A percentile compares a stretch with the other conserved stretches of the same genome.
Evolutionary conservation across 495 filamentous ascomycete species (phyloP).

Genomic region (Diplogelasinospora grovesii): DNA sequence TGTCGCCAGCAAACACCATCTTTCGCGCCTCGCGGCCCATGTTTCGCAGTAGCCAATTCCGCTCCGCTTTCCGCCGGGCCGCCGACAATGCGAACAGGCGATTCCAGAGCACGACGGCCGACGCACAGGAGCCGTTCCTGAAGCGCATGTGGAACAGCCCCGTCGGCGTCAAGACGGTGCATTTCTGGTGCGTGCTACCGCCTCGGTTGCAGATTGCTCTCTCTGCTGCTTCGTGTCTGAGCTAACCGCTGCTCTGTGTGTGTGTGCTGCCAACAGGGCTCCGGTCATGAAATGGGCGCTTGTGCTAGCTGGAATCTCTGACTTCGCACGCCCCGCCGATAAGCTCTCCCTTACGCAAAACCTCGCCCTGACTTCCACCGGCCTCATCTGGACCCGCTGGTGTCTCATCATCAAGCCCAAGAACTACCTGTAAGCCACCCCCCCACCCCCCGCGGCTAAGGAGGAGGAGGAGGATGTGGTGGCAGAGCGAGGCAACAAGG

Average conservation of each 20-base stretch:
- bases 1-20: constrained; percentile 32
- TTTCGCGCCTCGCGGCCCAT: constrained; percentile 46
- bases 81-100: constrained; percentile 47
- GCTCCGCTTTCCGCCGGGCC: constrained; percentile 34
- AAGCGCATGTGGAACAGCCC: constrained; percentile 80
- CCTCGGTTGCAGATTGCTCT: background rate
- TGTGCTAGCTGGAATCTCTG: constrained; percentile 84
- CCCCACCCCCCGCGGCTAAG: background rate
- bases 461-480: too few relatives aligned
- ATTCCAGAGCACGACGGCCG: constrained; percentile 57
- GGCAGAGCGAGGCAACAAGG: too few relatives aligned
- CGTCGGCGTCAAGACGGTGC: constrained; percentile 88
- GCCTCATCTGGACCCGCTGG: constrained; percentile 96
- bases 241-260: too few relatives aligned
- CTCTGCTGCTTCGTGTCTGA: too few relatives aligned
- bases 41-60: constrained; percentile 38
- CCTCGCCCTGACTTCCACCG: constrained; percentile 77
- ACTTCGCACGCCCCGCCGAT: constrained; percentile 87
- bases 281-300: constrained; percentile 97
- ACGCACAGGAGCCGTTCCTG: constrained; percentile 44
- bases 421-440: constrained; percentile 67
- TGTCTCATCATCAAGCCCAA: constrained; percentile 92
- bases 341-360: constrained; percentile 91
- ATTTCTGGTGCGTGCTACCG: constrained; percentile 66
- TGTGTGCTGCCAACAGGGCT: constrained; percentile 51